Conservation (phyloP, 1,139 yeast genomes). For the Diutina siamensis region DNA sequence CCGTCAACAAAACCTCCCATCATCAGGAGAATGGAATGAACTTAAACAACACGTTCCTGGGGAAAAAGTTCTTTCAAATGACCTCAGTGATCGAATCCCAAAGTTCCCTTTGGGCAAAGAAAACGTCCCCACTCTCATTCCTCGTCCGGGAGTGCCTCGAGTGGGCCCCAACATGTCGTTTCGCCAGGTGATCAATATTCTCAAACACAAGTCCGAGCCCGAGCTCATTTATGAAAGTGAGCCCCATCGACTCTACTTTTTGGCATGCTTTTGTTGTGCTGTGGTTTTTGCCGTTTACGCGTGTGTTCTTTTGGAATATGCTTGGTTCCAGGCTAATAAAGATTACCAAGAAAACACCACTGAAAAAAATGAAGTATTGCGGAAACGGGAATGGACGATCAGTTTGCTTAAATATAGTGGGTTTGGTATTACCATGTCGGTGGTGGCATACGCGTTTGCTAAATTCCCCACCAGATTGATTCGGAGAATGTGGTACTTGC, state of each 20-base stretch:
- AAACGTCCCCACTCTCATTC: constrained; percentile 55
- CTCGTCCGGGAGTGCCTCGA: constrained; percentile 64
- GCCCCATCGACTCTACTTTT: constrained; percentile 67
- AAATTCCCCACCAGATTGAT: constrained; percentile 56
- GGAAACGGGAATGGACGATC: constrained; percentile 29
- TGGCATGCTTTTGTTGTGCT: constrained; percentile 59
- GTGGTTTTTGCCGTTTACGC: constrained; percentile 60
- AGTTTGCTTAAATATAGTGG: constrained; percentile 19
- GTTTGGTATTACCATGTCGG: constrained; percentile 26
- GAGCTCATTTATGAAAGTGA: constrained; percentile 77
- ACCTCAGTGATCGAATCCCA: constrained; percentile 40
- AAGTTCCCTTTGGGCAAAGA: constrained; percentile 58
- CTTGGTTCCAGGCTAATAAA: constrained; percentile 41
- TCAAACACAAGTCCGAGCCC: constrained; percentile 47
- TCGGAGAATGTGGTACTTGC: constrained; percentile 68
- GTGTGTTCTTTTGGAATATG: constrained; percentile 47
- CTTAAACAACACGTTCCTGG: constrained; percentile 50
- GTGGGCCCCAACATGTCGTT: constrained; percentile 50
- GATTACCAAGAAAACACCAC: constrained; percentile 49
- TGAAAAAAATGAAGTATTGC: constrained; percentile 23
- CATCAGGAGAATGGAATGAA: constrained; percentile 33
- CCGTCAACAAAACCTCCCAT: constrained; percentile 22
- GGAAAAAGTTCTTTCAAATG: constrained; percentile 39
- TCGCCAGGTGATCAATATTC: constrained; percentile 50
- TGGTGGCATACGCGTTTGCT: constrained; percentile 37